Percentiles rank a stretch among this genome's conserved stretches.
These are phyloP conservation scores for Quercus tomentella DNA, from an alignment of 331 rosid species.

Conservation along the genomic window DNA sequence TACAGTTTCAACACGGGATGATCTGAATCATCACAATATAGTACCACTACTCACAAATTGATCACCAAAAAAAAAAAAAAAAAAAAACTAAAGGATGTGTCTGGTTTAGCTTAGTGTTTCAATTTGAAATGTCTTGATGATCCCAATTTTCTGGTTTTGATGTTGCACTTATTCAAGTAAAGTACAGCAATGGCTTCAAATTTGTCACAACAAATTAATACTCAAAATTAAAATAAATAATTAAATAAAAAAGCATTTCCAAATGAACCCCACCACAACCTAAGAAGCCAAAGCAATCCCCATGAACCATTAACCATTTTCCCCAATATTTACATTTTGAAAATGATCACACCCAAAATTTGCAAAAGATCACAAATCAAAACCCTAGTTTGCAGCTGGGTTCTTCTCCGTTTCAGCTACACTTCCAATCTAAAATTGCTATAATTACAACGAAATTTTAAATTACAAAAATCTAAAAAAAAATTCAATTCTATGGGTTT, in stretches of 20 bases:
- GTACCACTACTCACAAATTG: neutral
- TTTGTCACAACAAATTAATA: neutral
- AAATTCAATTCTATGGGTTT: too few relatives aligned
- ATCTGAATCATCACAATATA: conserved; percentile 24
- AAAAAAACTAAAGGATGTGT: neutral
- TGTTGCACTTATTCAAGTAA: neutral
- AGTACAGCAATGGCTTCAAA: neutral
- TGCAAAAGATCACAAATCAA: neutral
- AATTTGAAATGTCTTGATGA: neutral
- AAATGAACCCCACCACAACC: neutral
- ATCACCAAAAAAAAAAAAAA: neutral
- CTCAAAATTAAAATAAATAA: neutral
- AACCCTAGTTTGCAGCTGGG: neutral
- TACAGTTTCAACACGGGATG: conserved; percentile 30
- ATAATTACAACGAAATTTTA: neutral
- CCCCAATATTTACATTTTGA: neutral
- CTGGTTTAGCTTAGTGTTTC: neutral
- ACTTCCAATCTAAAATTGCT: neutral
- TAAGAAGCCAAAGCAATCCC: neutral
- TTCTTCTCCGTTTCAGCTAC: neutral
- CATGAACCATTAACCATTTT: neutral
- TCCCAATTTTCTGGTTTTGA: neutral
- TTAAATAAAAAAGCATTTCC: neutral
- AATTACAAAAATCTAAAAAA: too few relatives aligned
- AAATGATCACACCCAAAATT: neutral